These are phyloP conservation scores for Austroboletus festivus DNA, from an alignment of 768 basidiomycete genomes.

Conservation along the genomic window DNA sequence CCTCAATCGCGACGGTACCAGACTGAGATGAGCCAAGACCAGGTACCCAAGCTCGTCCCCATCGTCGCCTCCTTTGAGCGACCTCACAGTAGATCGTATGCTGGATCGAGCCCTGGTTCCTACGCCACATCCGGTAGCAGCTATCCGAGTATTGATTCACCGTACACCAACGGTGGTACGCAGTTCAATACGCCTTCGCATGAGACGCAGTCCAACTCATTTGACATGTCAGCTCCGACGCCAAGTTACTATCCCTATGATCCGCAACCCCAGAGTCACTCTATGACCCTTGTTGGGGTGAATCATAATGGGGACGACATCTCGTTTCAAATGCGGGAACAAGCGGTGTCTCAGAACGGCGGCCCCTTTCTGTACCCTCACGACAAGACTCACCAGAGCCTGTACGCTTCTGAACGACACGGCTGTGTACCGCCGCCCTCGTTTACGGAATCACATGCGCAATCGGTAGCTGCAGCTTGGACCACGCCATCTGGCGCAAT, in stretches of 20 bases:
- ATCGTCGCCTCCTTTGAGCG: conserved; percentile 19
- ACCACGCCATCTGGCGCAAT: conserved; percentile 12
- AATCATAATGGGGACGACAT: conserved; percentile 15
- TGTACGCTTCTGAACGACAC: conserved; percentile 26
- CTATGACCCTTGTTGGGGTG: conserved; percentile 21
- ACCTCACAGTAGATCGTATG: conserved; percentile 17
- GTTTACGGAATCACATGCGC: conserved; percentile 16
- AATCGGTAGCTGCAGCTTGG: conserved; percentile 17
- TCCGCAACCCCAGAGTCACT: conserved; percentile 9
- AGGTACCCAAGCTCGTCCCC: conserved; percentile 8
- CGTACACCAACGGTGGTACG: conserved; percentile 21
- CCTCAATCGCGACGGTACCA: conserved; percentile 15
- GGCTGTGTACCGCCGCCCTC: conserved; percentile 17
- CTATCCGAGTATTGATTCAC: conserved; percentile 25
- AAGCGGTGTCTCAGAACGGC: conserved; percentile 13
- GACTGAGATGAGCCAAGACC: conserved; percentile 12
- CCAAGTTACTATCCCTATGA: conserved; percentile 24
- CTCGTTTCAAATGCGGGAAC: conserved; percentile 17
- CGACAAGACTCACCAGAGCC: conserved; percentile 23
- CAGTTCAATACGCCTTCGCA: conserved; percentile 18
- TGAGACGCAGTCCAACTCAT: conserved; percentile 21
- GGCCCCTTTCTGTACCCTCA: conserved; percentile 17
- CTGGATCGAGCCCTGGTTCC: conserved; percentile 24
- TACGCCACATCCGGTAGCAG: conserved; percentile 23
- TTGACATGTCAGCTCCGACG: conserved; percentile 17